Evolutionary conservation across 2,329 filamentous ascomycete genomes (phyloP).

Genomic region (Pseudogymnoascus sp.): DNA sequence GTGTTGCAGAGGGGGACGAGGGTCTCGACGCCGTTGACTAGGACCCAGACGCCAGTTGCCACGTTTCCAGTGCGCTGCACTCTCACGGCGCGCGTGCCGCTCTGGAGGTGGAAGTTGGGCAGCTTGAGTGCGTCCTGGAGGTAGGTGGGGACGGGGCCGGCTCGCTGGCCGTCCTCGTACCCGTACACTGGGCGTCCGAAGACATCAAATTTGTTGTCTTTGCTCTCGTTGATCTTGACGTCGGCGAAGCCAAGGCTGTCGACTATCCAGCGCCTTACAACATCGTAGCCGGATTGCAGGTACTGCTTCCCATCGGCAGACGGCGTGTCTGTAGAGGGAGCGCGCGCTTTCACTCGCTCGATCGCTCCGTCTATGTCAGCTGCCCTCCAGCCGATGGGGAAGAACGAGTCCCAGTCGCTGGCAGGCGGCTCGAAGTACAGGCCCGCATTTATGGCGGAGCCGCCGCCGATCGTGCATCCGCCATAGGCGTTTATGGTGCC

Average conservation of each 20-base stretch:
- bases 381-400: slow-evolving; percentile 44
- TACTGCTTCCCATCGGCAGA: slow-evolving; percentile 40
- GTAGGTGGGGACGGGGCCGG: slow-evolving; percentile 43
- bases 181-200: slow-evolving; percentile 44
- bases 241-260: slow-evolving; percentile 40
- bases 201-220: slow-evolving; percentile 39
- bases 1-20: slow-evolving; percentile 16
- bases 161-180: slow-evolving; percentile 43
- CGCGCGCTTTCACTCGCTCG: slow-evolving; percentile 35
- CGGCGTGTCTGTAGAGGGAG: slow-evolving; percentile 38
- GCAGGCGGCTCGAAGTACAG: slow-evolving; percentile 47
- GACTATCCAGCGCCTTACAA: slow-evolving; percentile 44
- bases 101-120: slow-evolving; percentile 39
- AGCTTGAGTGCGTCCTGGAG: slow-evolving; percentile 39
- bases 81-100: slow-evolving; percentile 36
- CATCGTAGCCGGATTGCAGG: slow-evolving; percentile 40
- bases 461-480: slow-evolving; percentile 46
- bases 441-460: slow-evolving; percentile 47
- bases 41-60: slow-evolving; percentile 37
- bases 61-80: slow-evolving; percentile 34
- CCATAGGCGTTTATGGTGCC: slow-evolving; percentile 37
- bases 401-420: slow-evolving; percentile 45
- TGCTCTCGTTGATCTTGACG: slow-evolving; percentile 39
- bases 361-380: slow-evolving; percentile 41
- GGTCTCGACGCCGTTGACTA: slow-evolving; percentile 25